Percentiles rank a stretch among this genome's conserved stretches.
These are phyloP conservation scores for Aspergillus fumigatus DNA, from an alignment of 2,329 filamentous ascomycete genomes.

Conservation along the genomic window DNA sequence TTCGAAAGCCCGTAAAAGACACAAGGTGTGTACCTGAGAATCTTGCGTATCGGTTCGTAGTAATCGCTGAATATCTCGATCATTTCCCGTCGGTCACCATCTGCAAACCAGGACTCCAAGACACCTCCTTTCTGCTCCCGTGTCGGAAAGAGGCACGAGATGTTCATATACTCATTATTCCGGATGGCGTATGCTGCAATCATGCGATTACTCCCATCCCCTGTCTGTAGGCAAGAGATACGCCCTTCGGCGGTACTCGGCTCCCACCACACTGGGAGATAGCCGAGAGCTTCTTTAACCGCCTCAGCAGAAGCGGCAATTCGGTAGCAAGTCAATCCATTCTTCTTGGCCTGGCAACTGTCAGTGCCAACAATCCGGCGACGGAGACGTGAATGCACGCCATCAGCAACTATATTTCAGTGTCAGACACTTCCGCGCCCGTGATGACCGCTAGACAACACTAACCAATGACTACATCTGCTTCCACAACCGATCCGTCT, in stretches of 20 bases:
- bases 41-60: not conserved
- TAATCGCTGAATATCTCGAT: not conserved
- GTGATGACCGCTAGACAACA: not conserved
- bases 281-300: not conserved
- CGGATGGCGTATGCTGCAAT: not conserved
- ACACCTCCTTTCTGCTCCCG: not conserved
- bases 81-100: constrained; percentile 1
- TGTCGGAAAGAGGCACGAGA: constrained; percentile 1
- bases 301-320: not conserved
- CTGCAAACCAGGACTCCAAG: not conserved
- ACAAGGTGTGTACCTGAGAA: no score
- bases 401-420: not conserved
- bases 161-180: constrained; percentile 1
- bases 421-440: not conserved
- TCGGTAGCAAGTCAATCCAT: constrained; percentile 1
- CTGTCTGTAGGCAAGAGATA: not conserved
- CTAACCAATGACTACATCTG: not conserved
- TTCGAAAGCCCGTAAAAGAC: no score
- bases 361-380: not conserved
- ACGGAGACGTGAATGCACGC: constrained; percentile 1
- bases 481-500: no score
- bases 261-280: constrained; percentile 2
- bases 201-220: constrained; percentile 1
- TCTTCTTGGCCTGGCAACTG: not conserved
- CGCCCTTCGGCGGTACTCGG: not conserved